phyloP scores from a whole-genome alignment of 768 basidiomycete species.

The Chiua virens region DNA sequence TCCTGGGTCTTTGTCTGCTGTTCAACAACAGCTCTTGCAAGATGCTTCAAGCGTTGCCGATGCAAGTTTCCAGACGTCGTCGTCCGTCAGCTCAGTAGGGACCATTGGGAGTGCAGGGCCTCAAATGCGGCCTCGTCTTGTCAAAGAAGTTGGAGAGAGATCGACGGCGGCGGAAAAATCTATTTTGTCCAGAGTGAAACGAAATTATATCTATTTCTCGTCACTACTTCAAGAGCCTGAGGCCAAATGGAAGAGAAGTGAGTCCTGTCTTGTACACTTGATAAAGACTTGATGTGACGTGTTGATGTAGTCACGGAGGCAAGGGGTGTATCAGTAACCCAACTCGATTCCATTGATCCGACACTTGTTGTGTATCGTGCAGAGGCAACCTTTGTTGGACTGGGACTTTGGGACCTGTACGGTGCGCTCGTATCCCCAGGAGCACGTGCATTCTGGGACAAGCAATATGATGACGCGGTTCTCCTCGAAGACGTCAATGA shows the following conservation, averaged over 20 bases:
- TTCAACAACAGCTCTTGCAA: slow-evolving; percentile 54
- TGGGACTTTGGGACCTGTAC: slow-evolving; percentile 93
- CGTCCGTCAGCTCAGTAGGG: slow-evolving; percentile 53
- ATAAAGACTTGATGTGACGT: background rate
- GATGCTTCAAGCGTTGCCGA: slow-evolving; percentile 71
- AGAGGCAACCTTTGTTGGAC: slow-evolving; percentile 95
- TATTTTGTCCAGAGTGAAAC: slow-evolving; percentile 79
- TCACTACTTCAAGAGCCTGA: slow-evolving; percentile 96
- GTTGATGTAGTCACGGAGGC: slow-evolving; percentile 66
- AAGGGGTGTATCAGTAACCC: slow-evolving; percentile 90
- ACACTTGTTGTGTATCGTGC: slow-evolving; percentile 95
- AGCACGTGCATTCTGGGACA: slow-evolving; percentile 83
- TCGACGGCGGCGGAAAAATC: slow-evolving; percentile 71
- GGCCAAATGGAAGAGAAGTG: slow-evolving; percentile 93
- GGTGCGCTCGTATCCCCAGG: slow-evolving; percentile 86
- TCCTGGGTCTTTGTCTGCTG: slow-evolving; percentile 46
- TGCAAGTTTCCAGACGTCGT: slow-evolving; percentile 64
- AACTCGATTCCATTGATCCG: slow-evolving; percentile 95
- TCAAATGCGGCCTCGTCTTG: slow-evolving; percentile 33
- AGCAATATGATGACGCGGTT: slow-evolving; percentile 81
- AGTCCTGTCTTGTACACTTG: slow-evolving; percentile 27
- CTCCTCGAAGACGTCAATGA: slow-evolving; percentile 89
- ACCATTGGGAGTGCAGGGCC: slow-evolving; percentile 42
- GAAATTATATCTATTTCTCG: slow-evolving; percentile 98
- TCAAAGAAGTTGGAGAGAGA: slow-evolving; percentile 44